Conservation (phyloP, 352 stramenopile genomes). For the Globisporangium paddicum region DNA sequence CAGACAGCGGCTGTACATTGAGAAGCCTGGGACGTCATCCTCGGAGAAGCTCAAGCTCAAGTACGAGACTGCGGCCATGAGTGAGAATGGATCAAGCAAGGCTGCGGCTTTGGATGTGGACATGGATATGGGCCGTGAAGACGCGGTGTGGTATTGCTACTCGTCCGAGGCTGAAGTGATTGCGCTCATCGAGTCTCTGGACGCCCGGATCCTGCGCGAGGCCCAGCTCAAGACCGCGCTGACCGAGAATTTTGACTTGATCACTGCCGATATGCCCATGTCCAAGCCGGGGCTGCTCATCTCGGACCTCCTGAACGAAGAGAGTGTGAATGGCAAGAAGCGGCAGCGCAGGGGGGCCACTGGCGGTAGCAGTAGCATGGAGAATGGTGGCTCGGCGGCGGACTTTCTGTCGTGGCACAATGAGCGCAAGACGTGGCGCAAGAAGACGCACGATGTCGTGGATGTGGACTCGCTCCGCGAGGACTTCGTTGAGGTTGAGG, state of each 20-base stretch:
- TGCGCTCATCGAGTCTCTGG: conserved; percentile 52
- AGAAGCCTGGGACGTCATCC: conserved; percentile 34
- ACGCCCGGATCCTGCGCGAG: conserved; percentile 44
- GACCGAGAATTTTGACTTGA: conserved; percentile 56
- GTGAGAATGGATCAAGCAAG: neutral
- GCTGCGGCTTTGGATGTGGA: neutral
- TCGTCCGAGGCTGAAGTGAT: conserved; percentile 55
- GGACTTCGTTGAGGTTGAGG: conserved; percentile 51
- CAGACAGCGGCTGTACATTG: conserved; percentile 57
- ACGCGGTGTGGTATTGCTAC: conserved; percentile 62
- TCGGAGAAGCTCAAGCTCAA: conserved; percentile 37
- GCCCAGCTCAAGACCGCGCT: conserved; percentile 39
- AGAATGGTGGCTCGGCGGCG: conserved; percentile 3
- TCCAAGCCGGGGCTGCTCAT: conserved; percentile 72
- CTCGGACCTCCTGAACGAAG: conserved; percentile 67
- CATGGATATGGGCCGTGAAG: conserved; percentile 4
- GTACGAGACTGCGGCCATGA: conserved; percentile 26
- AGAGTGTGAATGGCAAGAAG: conserved; percentile 37
- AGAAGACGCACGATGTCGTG: conserved; percentile 31
- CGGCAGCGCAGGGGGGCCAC: conserved; percentile 17
- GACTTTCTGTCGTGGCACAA: conserved; percentile 66
- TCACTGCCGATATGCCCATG: conserved; percentile 60
- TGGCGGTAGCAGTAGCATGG: neutral
- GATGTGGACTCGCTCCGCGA: conserved; percentile 48
- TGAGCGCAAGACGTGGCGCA: conserved; percentile 41